phyloP scores from a whole-genome alignment of 2,329 filamentous ascomycete species.

The Aspergillus nomiae region DNA sequence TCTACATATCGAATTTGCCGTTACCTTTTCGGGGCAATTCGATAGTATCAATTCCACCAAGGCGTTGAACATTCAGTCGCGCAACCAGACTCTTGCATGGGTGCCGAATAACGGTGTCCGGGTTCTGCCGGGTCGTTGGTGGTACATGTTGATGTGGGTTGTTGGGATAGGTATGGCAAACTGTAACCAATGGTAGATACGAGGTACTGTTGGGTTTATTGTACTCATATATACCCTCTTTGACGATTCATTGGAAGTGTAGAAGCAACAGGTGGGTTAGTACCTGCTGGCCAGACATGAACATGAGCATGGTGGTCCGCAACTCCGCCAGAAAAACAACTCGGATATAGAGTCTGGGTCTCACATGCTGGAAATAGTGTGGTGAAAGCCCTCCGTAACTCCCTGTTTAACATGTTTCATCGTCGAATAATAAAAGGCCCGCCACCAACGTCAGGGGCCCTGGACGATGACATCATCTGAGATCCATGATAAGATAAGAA shows the following conservation, averaged over 20 bases:
- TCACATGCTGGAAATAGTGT: too few relatives aligned
- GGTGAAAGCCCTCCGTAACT: too few relatives aligned
- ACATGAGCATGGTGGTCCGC: too few relatives aligned
- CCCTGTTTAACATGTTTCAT: too few relatives aligned
- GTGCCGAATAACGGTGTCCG: background rate
- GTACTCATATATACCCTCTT: too few relatives aligned
- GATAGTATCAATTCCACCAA: constrained; percentile 2
- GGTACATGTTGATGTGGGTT: background rate
- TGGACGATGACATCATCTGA: background rate
- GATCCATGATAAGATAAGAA: background rate
- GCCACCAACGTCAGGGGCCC: background rate
- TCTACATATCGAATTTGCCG: background rate
- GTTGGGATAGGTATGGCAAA: background rate
- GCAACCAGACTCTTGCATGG: background rate
- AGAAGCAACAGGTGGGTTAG: too few relatives aligned
- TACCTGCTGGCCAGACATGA: too few relatives aligned
- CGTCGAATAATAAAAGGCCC: background rate
- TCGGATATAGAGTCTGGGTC: too few relatives aligned
- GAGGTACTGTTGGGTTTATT: background rate
- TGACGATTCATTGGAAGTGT: too few relatives aligned
- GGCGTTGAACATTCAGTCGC: background rate
- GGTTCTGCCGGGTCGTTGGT: background rate
- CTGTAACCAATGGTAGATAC: background rate
- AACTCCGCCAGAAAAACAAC: too few relatives aligned
- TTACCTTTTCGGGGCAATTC: background rate